Evolutionary conservation across 2,329 filamentous ascomycete species (phyloP).

Genomic region (Monilinia aucupariae): DNA sequence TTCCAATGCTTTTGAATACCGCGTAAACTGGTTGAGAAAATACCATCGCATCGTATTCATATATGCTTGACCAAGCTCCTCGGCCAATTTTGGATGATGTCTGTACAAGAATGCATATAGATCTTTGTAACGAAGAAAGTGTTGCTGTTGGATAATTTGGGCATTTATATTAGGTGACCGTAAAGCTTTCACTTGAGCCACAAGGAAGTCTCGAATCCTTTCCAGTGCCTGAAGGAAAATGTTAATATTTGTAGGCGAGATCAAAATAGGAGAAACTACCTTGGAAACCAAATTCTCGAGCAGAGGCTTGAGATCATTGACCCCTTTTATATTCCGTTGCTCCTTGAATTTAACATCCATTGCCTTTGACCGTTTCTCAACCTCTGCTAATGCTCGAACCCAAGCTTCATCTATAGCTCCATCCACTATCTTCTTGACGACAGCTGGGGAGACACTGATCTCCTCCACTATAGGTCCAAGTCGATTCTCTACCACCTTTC

Average conservation of each 20-base stretch:
- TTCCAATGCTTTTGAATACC: conserved; percentile 77
- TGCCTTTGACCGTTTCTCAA: conserved; percentile 70
- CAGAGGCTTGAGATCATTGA: conserved; percentile 78
- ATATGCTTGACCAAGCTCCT: conserved; percentile 89
- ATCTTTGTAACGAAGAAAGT: conserved; percentile 82
- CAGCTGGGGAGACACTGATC: conserved; percentile 76
- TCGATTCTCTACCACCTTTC: conserved; percentile 81
- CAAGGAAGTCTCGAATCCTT: conserved; percentile 88
- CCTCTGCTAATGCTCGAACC: conserved; percentile 74
- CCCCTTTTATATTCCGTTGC: conserved; percentile 62
- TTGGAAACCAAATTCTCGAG: conserved; percentile 79
- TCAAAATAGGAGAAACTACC: conserved; percentile 40
- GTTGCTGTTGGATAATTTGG: conserved; percentile 92
- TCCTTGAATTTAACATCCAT: conserved; percentile 64
- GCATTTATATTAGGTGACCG: conserved; percentile 95
- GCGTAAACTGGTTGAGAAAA: conserved; percentile 82
- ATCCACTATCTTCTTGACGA: conserved; percentile 80
- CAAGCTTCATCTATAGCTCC: conserved; percentile 86
- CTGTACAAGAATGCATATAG: conserved; percentile 78
- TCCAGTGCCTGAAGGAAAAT: conserved; percentile 62
- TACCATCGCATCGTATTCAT: conserved; percentile 99
- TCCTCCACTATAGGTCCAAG: conserved; percentile 88
- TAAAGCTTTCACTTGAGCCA: conserved; percentile 88
- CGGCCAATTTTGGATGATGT: conserved; percentile 75
- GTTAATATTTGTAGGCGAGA: neutral